Conservation (phyloP, 345 rosid genomes). For the Mallotus nudiflorus region DNA sequence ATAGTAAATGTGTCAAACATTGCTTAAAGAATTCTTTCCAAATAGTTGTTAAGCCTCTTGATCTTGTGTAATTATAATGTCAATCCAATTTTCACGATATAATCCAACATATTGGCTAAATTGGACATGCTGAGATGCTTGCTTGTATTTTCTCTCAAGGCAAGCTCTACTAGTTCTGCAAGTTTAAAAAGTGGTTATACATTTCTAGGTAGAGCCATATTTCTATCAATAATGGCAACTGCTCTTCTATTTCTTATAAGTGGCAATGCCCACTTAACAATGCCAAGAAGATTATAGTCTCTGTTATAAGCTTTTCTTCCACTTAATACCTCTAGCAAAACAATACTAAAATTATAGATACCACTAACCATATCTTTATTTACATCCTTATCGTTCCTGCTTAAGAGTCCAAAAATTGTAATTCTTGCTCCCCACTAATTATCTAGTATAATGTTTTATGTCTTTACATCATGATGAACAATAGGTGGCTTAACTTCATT, state of each 20-base stretch:
- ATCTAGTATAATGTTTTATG: slow-evolving; percentile 76
- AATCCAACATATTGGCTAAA: slow-evolving; percentile 58
- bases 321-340: slow-evolving; percentile 74
- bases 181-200: slow-evolving; percentile 81
- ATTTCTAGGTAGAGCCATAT: slow-evolving; percentile 67
- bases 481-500: slow-evolving; percentile 60
- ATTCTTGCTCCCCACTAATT: slow-evolving; percentile 80
- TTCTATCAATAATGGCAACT: slow-evolving; percentile 58
- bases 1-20: neutral
- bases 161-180: slow-evolving; percentile 72
- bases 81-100: slow-evolving; percentile 61
- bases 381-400: slow-evolving; percentile 53
- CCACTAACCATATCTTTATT: slow-evolving; percentile 50
- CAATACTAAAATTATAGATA: slow-evolving; percentile 67
- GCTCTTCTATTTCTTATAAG: slow-evolving; percentile 61
- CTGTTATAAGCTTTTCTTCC: slow-evolving; percentile 76
- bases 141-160: slow-evolving; percentile 60
- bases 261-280: slow-evolving; percentile 74
- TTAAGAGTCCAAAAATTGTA: slow-evolving; percentile 71
- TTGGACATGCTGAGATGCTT: slow-evolving; percentile 67
- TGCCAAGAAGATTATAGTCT: slow-evolving; percentile 57
- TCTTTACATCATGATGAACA: slow-evolving; percentile 65
- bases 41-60: neutral
- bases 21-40: neutral
- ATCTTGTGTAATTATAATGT: slow-evolving; percentile 7